phyloP scores from a whole-genome alignment of 192 early-diverging fungal species.

The Entomortierella parvispora region DNA sequence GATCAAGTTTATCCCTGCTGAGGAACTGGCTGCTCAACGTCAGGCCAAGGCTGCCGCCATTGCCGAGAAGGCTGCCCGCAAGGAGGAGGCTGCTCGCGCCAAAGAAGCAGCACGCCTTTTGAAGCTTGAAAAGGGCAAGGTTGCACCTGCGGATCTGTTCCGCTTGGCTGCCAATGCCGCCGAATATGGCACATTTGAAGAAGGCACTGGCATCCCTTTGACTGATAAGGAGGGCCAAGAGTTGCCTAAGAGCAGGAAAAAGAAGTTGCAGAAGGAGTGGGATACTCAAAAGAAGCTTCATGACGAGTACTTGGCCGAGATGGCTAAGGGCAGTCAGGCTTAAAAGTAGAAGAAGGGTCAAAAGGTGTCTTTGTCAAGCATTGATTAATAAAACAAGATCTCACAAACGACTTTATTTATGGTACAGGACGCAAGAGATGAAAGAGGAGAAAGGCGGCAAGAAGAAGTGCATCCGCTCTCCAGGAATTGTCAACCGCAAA shows the following conservation, averaged over 20 bases:
- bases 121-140: conserved; percentile 80
- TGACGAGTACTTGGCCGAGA: conserved; percentile 75
- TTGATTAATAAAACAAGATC: not conserved
- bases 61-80: conserved; percentile 69
- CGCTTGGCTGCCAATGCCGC: conserved; percentile 49
- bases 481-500: too few species aligned
- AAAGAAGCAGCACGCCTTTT: conserved; percentile 74
- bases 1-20: conserved; percentile 88
- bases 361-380: not conserved
- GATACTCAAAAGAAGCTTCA: conserved; percentile 91
- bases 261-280: conserved; percentile 91
- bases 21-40: conserved; percentile 71
- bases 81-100: conserved; percentile 67
- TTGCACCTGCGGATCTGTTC: conserved; percentile 87
- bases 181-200: conserved; percentile 51
- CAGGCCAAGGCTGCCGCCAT: conserved; percentile 73
- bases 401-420: too few species aligned
- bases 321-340: conserved; percentile 34
- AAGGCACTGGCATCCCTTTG: conserved; percentile 79
- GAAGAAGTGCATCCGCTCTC: too few species aligned
- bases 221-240: conserved; percentile 85
- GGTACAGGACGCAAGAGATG: too few species aligned
- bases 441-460: too few species aligned
- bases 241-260: conserved; percentile 82
- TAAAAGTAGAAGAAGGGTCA: conserved; percentile 5